Percentiles rank a stretch among this genome's conserved stretches.
Evolutionary conservation across 164 flowering plant species (phyloP).

Genomic region (Pachysandra terminalis): DNA sequence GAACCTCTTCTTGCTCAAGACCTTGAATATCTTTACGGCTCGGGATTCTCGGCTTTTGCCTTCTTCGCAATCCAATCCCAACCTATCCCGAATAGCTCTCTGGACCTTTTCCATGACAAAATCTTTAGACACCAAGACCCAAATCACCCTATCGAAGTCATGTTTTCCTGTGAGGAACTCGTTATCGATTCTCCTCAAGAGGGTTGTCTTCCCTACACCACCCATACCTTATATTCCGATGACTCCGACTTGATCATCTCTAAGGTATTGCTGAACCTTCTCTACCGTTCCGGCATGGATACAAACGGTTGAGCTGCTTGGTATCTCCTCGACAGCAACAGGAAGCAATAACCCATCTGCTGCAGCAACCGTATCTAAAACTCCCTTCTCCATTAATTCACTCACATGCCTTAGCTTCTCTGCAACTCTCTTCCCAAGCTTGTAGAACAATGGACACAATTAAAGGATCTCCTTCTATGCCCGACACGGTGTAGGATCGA

Average conservation of each 20-base stretch:
- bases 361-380: constrained; percentile 5
- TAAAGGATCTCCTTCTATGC: constrained; percentile 5
- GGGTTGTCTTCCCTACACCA: constrained; percentile 28
- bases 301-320: constrained; percentile 26
- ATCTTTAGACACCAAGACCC: constrained; percentile 23
- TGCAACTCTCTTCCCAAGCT: constrained; percentile 15
- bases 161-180: constrained; percentile 14
- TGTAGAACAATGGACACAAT: too few relatives aligned
- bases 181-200: constrained; percentile 20
- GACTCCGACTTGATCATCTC: constrained; percentile 14
- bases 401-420: constrained; percentile 8
- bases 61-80: constrained; percentile 25
- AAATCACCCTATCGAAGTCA: constrained; percentile 21
- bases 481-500: constrained; percentile 7
- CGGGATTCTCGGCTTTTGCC: constrained; percentile 5
- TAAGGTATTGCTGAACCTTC: constrained; percentile 11
- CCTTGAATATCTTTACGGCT: constrained; percentile 11
- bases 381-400: constrained; percentile 18
- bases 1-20: constrained; percentile 21
- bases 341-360: constrained; percentile 17
- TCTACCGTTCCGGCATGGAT: constrained; percentile 11
- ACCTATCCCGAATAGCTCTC: constrained; percentile 14
- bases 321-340: constrained; percentile 21
- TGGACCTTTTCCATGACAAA: constrained; percentile 21
- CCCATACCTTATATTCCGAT: constrained; percentile 27